These are phyloP conservation scores for Xylaria sp. DNA, from an alignment of 2,329 filamentous ascomycete genomes.

Conservation along the genomic window DNA sequence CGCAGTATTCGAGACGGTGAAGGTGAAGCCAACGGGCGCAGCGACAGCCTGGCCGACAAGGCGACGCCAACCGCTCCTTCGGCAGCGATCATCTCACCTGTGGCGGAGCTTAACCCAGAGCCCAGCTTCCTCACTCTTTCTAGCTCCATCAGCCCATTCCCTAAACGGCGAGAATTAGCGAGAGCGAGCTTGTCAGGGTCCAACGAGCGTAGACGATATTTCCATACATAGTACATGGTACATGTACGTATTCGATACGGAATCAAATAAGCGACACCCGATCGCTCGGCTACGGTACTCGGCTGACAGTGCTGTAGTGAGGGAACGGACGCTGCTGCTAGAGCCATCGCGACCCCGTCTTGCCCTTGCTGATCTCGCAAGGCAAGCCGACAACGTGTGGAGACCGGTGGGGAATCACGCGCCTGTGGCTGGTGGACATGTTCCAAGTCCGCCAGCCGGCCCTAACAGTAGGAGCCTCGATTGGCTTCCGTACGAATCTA, in stretches of 20 bases:
- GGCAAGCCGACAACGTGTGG: slow-evolving; percentile 19
- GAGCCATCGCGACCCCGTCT: not conserved
- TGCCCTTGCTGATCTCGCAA: slow-evolving; percentile 2
- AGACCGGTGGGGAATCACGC: slow-evolving; percentile 20
- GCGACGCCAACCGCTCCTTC: slow-evolving; percentile 23
- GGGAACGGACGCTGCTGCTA: not conserved
- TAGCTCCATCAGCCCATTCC: slow-evolving; percentile 30
- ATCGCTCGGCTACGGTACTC: slow-evolving; percentile 7
- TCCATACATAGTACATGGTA: slow-evolving; percentile 4
- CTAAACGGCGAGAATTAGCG: slow-evolving; percentile 34
- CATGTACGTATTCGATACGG: too few species aligned
- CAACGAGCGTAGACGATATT: too few species aligned
- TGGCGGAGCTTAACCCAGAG: slow-evolving; percentile 21
- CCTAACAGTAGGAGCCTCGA: slow-evolving; percentile 12
- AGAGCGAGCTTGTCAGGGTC: slow-evolving; percentile 19
- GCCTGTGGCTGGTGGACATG: slow-evolving; percentile 15
- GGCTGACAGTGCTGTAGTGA: slow-evolving; percentile 19
- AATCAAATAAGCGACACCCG: slow-evolving; percentile 21
- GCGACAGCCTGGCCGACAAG: too few species aligned
- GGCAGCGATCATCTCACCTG: slow-evolving; percentile 25
- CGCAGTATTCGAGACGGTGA: not conserved
- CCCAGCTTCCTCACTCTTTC: slow-evolving; percentile 29
- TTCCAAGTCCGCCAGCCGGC: slow-evolving; percentile 14
- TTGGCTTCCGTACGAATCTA: slow-evolving; percentile 22
- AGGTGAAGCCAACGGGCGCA: slow-evolving; percentile 4